These are phyloP conservation scores for Penicillium coprophilum DNA, from an alignment of 495 filamentous ascomycete genomes.

Conservation along the genomic window DNA sequence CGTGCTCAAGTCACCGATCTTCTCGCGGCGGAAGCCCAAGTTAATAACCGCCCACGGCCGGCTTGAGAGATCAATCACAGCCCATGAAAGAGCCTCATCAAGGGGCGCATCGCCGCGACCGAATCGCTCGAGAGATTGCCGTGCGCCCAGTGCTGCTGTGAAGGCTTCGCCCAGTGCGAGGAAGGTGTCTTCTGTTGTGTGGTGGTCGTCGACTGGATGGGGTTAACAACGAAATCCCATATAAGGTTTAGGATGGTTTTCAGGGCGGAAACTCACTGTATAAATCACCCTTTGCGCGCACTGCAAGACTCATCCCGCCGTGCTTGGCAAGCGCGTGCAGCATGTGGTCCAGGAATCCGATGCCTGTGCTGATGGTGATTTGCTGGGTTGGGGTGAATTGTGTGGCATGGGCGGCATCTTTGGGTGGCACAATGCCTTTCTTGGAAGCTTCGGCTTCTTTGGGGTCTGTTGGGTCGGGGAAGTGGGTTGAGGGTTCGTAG, in stretches of 20 bases:
- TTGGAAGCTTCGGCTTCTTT: slow-evolving; percentile 47
- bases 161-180: slow-evolving; percentile 87
- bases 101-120: slow-evolving; percentile 88
- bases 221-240: not conserved
- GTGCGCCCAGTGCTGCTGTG: slow-evolving; percentile 68
- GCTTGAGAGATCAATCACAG: slow-evolving; percentile 91
- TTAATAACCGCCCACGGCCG: slow-evolving; percentile 82
- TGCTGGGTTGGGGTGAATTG: slow-evolving; percentile 78
- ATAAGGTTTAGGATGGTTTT: not conserved
- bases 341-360: slow-evolving; percentile 99
- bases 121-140: slow-evolving; percentile 82
- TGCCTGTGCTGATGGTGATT: slow-evolving; percentile 87
- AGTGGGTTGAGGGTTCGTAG: slow-evolving; percentile 53
- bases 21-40: slow-evolving; percentile 80
- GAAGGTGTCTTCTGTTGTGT: slow-evolving; percentile 94
- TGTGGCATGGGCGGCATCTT: slow-evolving; percentile 72
- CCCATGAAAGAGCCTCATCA: slow-evolving; percentile 91
- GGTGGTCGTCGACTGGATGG: slow-evolving; percentile 90
- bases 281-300: slow-evolving; percentile 82
- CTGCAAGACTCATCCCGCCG: slow-evolving; percentile 81
- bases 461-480: slow-evolving; percentile 40
- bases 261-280: slow-evolving; percentile 61
- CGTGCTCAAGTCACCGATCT: slow-evolving; percentile 85
- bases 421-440: slow-evolving; percentile 84
- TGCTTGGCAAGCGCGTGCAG: slow-evolving; percentile 95